Evolutionary conservation across 352 stramenopile species (phyloP).

Genomic region (Thalassiosira livingstoniorum): DNA sequence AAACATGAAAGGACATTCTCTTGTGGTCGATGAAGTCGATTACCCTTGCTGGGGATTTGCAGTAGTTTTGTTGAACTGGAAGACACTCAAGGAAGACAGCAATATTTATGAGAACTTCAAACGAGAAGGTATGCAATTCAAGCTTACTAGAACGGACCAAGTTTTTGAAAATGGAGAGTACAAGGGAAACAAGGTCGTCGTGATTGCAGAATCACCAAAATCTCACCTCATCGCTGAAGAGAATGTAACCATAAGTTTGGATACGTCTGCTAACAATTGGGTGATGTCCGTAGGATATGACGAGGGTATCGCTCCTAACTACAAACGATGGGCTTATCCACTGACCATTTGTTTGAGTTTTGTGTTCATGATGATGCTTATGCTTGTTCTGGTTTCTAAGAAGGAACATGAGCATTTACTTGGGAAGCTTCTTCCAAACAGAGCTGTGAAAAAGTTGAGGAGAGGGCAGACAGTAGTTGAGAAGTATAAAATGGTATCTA

Average conservation of each 20-base stretch:
- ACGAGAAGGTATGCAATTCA: conserved; percentile 47
- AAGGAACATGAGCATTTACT: conserved; percentile 35
- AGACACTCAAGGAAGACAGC: conserved; percentile 46
- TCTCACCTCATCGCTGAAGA: conserved; percentile 15
- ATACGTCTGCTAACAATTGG: conserved; percentile 42
- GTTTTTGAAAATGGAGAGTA: no score
- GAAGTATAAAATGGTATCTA: conserved; percentile 51
- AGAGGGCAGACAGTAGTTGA: conserved; percentile 23
- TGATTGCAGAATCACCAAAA: conserved; percentile 41
- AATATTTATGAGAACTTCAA: conserved; percentile 55
- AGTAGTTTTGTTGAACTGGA: conserved; percentile 56
- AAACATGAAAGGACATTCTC: conserved; percentile 48
- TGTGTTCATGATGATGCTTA: conserved; percentile 24
- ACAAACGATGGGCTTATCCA: conserved; percentile 24
- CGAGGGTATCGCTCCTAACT: conserved; percentile 41
- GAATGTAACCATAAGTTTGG: conserved; percentile 35
- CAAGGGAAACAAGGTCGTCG: conserved; percentile 17
- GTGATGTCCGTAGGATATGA: conserved; percentile 39
- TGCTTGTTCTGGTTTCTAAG: conserved; percentile 41
- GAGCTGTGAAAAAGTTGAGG: conserved; percentile 32
- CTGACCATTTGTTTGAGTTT: conserved; percentile 12
- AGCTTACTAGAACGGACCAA: conserved; percentile 52
- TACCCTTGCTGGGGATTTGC: conserved; percentile 61
- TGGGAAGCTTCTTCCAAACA: conserved; percentile 20
- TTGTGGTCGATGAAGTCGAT: conserved; percentile 36